phyloP scores from a whole-genome alignment of 176 grass and related monocot genomes.

The Guadua angustifolia region DNA sequence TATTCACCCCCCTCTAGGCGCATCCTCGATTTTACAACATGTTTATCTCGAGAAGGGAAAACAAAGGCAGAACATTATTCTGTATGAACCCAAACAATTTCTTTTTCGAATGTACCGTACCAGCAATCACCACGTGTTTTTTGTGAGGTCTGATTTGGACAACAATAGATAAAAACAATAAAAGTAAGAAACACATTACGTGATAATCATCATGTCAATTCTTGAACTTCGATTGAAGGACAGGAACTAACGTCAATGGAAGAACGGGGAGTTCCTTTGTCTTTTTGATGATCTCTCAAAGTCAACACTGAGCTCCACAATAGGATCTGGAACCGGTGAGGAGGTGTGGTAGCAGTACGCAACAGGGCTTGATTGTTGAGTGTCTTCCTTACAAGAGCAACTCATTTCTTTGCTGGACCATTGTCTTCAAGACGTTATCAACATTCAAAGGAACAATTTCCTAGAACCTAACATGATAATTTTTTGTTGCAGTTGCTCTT shows the following conservation, averaged over 20 bases:
- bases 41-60: no score
- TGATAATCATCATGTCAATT: slow-evolving; percentile 71
- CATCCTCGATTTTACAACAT: no score
- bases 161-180: no score
- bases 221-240: slow-evolving; percentile 67
- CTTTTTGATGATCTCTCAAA: slow-evolving; percentile 70
- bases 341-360: slow-evolving; percentile 67
- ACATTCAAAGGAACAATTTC: slow-evolving; percentile 97
- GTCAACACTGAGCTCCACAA: slow-evolving; percentile 86
- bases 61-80: no score
- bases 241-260: slow-evolving; percentile 76
- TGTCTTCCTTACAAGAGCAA: slow-evolving; percentile 71
- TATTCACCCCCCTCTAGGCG: no score
- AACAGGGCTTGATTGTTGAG: slow-evolving; percentile 66
- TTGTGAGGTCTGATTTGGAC: no score
- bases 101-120: no score
- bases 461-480: slow-evolving; percentile 64
- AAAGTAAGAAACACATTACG: no score
- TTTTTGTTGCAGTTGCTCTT: not conserved
- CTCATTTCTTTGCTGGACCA: slow-evolving; percentile 84
- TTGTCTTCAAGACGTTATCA: slow-evolving; percentile 84
- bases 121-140: no score
- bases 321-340: slow-evolving; percentile 69
- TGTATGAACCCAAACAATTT: no score
- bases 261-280: slow-evolving; percentile 66